These are phyloP conservation scores for Isoetes taiwanensis DNA, from an alignment of 75 land plant genomes.

Conservation along the genomic window DNA sequence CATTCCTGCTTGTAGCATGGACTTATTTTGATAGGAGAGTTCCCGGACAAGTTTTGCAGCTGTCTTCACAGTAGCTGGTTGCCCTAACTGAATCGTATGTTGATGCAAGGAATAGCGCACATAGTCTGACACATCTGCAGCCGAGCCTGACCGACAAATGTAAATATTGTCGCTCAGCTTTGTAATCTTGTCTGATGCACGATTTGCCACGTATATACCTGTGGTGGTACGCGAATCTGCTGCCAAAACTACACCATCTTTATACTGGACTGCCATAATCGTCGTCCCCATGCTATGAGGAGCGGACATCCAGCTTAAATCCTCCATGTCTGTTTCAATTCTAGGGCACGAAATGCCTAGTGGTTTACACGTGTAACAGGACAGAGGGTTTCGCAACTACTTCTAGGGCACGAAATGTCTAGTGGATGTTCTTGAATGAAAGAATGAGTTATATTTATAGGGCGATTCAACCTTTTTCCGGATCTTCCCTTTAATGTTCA, in stretches of 20 bases:
- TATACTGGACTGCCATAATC: conserved; percentile 81
- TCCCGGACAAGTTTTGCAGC: conserved; percentile 66
- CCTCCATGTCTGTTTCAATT: too few relatives aligned
- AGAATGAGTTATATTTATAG: too few relatives aligned
- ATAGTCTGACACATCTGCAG: conserved; percentile 85
- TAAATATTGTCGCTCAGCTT: conserved; percentile 88
- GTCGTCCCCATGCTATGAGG: too few relatives aligned
- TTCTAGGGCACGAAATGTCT: too few relatives aligned
- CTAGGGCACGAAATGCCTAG: too few relatives aligned
- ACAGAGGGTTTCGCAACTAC: too few relatives aligned
- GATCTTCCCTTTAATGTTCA: too few relatives aligned
- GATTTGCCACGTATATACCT: conserved; percentile 91
- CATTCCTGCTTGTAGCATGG: conserved; percentile 64
- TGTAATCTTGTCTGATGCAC: conserved; percentile 95
- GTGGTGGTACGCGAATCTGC: conserved; percentile 98
- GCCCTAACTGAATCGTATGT: conserved; percentile 87
- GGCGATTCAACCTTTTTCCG: too few relatives aligned
- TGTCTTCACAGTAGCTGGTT: conserved; percentile 89
- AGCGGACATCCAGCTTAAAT: too few relatives aligned
- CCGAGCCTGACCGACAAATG: conserved; percentile 94
- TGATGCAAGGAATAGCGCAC: conserved; percentile 88
- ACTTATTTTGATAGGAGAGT: conserved; percentile 78
- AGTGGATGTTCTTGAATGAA: too few relatives aligned
- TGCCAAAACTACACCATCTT: conserved; percentile 81
- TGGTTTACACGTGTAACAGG: too few relatives aligned